phyloP scores from a whole-genome alignment of 2,329 filamentous ascomycete species.

The Botrytis medusae region DNA sequence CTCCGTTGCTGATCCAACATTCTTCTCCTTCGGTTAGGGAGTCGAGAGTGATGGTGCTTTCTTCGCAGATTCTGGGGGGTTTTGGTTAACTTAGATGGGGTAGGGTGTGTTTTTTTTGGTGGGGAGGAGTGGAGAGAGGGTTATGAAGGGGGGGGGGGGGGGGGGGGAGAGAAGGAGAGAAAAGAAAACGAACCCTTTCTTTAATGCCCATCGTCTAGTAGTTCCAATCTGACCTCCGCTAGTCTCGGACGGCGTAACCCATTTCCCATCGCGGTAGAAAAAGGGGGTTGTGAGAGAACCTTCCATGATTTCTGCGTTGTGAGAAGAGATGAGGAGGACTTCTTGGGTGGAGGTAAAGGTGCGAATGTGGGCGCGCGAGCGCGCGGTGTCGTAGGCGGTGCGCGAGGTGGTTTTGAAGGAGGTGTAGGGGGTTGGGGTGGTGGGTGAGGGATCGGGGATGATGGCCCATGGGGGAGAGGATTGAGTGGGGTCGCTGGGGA shows the following conservation, averaged over 20 bases:
- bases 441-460: slow-evolving; percentile 41
- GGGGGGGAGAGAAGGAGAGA: background rate
- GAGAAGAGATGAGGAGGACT: slow-evolving; percentile 69
- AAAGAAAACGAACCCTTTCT: slow-evolving; percentile 50
- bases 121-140: too few relatives aligned
- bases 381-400: slow-evolving; percentile 68
- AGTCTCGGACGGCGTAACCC: slow-evolving; percentile 78
- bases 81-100: background rate
- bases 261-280: slow-evolving; percentile 68
- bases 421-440: slow-evolving; percentile 65
- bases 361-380: slow-evolving; percentile 58
- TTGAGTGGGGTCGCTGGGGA: slow-evolving; percentile 33
- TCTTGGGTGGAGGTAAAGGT: slow-evolving; percentile 50
- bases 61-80: slow-evolving; percentile 56
- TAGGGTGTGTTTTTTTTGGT: too few relatives aligned
- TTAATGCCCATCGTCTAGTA: slow-evolving; percentile 79
- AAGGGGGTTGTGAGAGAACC: slow-evolving; percentile 81
- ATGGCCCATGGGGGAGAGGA: slow-evolving; percentile 19
- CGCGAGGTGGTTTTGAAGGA: slow-evolving; percentile 78
- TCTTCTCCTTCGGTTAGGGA: slow-evolving; percentile 70
- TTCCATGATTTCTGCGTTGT: slow-evolving; percentile 72
- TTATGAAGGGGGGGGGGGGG: rapidly evolving
- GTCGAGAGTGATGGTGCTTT: slow-evolving; percentile 59
- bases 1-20: slow-evolving; percentile 87
- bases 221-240: slow-evolving; percentile 82